Conservation (phyloP, 2,329 filamentous ascomycete species). For the Apiospora koreana region DNA sequence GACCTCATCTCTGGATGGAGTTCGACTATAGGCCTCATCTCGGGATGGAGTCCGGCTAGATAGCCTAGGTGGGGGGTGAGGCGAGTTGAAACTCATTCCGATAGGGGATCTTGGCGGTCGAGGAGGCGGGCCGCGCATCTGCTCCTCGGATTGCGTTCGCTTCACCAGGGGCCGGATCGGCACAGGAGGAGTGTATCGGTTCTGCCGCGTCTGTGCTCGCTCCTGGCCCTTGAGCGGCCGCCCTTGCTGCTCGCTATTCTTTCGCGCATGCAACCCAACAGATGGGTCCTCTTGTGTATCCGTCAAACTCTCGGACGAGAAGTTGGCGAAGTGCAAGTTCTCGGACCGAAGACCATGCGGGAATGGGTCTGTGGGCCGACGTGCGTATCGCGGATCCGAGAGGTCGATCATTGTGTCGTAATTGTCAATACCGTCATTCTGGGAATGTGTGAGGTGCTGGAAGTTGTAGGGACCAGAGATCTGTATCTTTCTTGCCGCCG, state of each 20-base stretch:
- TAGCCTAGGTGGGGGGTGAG: conserved; percentile 50
- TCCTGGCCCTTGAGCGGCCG: not conserved
- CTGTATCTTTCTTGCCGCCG: conserved; percentile 43
- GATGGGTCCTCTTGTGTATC: conserved; percentile 25
- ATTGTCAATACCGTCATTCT: conserved; percentile 48
- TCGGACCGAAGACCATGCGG: conserved; percentile 41
- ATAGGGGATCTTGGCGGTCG: conserved; percentile 52
- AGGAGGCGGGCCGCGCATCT: conserved; percentile 47
- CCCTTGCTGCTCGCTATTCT: not conserved
- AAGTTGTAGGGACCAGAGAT: conserved; percentile 69
- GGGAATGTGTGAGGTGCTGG: conserved; percentile 63
- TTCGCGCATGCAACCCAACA: conserved; percentile 18
- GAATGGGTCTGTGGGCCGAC: conserved; percentile 34
- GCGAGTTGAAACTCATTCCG: conserved; percentile 37
- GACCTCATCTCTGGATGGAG: conserved; percentile 35
- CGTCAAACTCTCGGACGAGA: conserved; percentile 46
- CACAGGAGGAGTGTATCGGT: conserved; percentile 27
- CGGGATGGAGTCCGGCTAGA: conserved; percentile 55
- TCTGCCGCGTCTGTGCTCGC: not conserved
- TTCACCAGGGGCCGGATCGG: conserved; percentile 40
- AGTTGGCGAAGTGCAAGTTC: conserved; percentile 48
- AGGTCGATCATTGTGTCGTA: conserved; percentile 46
- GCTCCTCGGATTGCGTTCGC: conserved; percentile 51
- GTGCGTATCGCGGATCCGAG: conserved; percentile 40
- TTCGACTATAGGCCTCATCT: conserved; percentile 48